Conservation (phyloP, 2,329 filamentous ascomycete genomes). For the Capronia americana region DNA sequence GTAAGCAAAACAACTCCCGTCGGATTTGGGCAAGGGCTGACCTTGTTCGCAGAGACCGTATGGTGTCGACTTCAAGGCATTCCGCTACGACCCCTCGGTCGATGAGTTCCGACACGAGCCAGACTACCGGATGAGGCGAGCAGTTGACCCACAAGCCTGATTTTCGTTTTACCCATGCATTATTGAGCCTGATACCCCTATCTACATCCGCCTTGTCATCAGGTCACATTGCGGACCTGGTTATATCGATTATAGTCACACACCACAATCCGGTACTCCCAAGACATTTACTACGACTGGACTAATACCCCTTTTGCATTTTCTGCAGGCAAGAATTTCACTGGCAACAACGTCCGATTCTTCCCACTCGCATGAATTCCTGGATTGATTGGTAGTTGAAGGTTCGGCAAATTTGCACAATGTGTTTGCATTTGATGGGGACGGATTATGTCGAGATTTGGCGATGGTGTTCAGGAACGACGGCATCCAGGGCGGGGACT, state of each 20-base stretch:
- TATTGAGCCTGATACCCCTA: constrained; percentile 31
- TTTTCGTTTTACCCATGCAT: constrained; percentile 18
- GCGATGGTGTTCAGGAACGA: constrained; percentile 4
- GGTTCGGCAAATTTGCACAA: neutral
- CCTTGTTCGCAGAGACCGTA: constrained; percentile 73
- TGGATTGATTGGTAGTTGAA: constrained; percentile 32
- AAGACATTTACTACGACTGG: constrained; percentile 27
- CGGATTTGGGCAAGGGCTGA: neutral
- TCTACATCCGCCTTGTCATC: neutral
- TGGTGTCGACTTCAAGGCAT: constrained; percentile 95
- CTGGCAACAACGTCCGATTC: constrained; percentile 29
- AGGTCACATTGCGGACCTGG: neutral
- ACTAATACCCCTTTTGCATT: constrained; percentile 26
- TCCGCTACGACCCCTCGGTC: constrained; percentile 79
- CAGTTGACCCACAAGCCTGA: constrained; percentile 41
- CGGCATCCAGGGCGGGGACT: neutral
- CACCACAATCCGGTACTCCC: constrained; percentile 6
- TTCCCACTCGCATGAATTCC: constrained; percentile 21
- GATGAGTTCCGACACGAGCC: constrained; percentile 85
- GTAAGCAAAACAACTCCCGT: constrained; percentile 42
- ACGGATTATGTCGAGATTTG: neutral
- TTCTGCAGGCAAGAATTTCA: constrained; percentile 33
- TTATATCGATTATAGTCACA: constrained; percentile 15
- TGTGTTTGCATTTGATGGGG: neutral
- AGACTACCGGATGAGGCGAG: constrained; percentile 74